Conservation (phyloP, 2,329 filamentous ascomycete genomes). For the Botrytis porri region DNA sequence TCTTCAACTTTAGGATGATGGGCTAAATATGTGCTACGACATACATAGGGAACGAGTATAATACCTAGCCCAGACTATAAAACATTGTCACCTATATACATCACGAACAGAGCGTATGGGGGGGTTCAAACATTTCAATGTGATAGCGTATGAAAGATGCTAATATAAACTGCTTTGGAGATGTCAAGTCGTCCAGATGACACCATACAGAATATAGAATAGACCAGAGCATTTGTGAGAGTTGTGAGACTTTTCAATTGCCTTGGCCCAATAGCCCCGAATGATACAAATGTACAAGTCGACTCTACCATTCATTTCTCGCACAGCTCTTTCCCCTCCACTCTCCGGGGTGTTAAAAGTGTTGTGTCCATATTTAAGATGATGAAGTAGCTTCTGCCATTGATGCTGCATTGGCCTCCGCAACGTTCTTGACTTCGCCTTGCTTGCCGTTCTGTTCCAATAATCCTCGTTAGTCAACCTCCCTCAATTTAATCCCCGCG, state of each 20-base stretch:
- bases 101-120: not conserved
- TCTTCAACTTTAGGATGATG: not conserved
- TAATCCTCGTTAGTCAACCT: conserved; percentile 26
- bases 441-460: conserved; percentile 84
- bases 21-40: not conserved
- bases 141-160: not conserved
- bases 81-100: not conserved
- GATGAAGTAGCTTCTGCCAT: conserved; percentile 31
- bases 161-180: not conserved
- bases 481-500: conserved; percentile 12
- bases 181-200: not conserved
- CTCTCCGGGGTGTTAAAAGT: conserved; percentile 13
- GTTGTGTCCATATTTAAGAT: conserved; percentile 25
- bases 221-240: not conserved
- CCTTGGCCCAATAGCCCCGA: conserved; percentile 22
- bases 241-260: conserved; percentile 23
- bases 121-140: not conserved
- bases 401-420: conserved; percentile 49
- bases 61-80: not conserved
- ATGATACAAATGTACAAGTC: conserved; percentile 37
- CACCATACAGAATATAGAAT: not conserved
- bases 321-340: conserved; percentile 14
- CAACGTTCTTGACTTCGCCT: conserved; percentile 76
- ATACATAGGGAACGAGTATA: not conserved
- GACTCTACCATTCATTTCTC: conserved; percentile 12